These are phyloP conservation scores for Diplodia mutila DNA, from an alignment of 2,329 filamentous ascomycete species.

Conservation along the genomic window DNA sequence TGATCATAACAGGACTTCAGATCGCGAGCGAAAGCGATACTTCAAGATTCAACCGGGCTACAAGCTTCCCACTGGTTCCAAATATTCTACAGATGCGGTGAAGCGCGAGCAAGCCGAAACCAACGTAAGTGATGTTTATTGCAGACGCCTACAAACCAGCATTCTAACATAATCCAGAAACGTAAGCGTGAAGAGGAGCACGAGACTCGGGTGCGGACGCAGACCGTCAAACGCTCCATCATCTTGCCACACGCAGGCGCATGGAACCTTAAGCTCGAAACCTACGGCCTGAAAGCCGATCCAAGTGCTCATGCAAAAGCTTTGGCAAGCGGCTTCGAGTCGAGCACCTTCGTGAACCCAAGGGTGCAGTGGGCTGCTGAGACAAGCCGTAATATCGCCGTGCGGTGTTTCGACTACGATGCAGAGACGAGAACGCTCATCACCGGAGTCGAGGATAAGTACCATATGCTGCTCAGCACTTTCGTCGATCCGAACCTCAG, in stretches of 20 bases:
- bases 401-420: constrained; percentile 24
- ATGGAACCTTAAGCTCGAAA: constrained; percentile 18
- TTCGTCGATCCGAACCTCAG: constrained; percentile 19
- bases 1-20: constrained; percentile 30
- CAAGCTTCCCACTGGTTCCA: constrained; percentile 38
- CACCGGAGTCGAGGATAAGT: constrained; percentile 5
- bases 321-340: constrained; percentile 5
- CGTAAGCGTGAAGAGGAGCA: constrained; percentile 18
- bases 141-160: background rate
- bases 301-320: constrained; percentile 19
- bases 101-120: constrained; percentile 34
- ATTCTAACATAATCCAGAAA: background rate
- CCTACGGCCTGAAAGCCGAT: constrained; percentile 16
- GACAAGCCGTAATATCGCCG: background rate
- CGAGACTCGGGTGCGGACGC: background rate
- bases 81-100: constrained; percentile 47
- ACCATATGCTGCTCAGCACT: constrained; percentile 10
- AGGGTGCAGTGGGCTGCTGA: constrained; percentile 4
- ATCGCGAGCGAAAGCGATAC: constrained; percentile 54
- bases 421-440: constrained; percentile 14
- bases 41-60: constrained; percentile 51
- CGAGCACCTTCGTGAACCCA: constrained; percentile 9
- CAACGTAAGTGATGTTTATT: background rate
- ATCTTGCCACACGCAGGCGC: constrained; percentile 6
- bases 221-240: constrained; percentile 17